Conservation (phyloP, 257 asterid genomes). For the Plantago elongata region DNA sequence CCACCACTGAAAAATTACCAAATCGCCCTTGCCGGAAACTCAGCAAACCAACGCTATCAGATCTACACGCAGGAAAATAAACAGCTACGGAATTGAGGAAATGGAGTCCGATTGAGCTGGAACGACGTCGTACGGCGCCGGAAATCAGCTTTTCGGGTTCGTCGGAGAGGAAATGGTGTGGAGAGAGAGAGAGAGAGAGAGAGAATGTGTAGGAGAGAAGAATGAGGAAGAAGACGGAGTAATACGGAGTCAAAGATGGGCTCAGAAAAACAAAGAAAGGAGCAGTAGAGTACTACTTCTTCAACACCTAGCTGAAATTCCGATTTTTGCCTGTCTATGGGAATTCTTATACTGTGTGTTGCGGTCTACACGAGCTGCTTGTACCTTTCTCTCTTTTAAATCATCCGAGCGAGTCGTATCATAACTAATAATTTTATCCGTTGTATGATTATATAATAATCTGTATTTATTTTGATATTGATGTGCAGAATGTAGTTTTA, state of each 20-base stretch:
- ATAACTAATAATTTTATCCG: too few species aligned
- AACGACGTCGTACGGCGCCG: slow-evolving; percentile 1
- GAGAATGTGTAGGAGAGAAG: not conserved
- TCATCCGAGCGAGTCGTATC: too few species aligned
- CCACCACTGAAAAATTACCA: slow-evolving; percentile 21
- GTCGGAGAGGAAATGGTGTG: not conserved
- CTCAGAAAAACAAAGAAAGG: not conserved
- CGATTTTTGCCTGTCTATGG: not conserved
- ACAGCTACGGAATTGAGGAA: slow-evolving; percentile 23
- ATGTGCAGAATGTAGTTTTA: too few species aligned
- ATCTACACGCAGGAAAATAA: slow-evolving; percentile 20
- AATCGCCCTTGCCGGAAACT: slow-evolving; percentile 19
- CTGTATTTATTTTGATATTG: too few species aligned
- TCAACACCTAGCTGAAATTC: not conserved
- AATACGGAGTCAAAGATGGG: not conserved
- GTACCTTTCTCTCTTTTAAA: too few species aligned
- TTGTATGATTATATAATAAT: too few species aligned
- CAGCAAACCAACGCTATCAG: slow-evolving; percentile 19
- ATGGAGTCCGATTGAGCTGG: slow-evolving; percentile 19
- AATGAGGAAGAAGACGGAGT: not conserved
- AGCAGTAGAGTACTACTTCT: not conserved
- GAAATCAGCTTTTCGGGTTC: not conserved
- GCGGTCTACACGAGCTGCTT: too few species aligned
- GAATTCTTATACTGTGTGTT: too few species aligned
- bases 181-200: not conserved